Evolutionary conservation across 2,329 filamentous ascomycete genomes (phyloP).

Genomic region (Sporothrix luriei): DNA sequence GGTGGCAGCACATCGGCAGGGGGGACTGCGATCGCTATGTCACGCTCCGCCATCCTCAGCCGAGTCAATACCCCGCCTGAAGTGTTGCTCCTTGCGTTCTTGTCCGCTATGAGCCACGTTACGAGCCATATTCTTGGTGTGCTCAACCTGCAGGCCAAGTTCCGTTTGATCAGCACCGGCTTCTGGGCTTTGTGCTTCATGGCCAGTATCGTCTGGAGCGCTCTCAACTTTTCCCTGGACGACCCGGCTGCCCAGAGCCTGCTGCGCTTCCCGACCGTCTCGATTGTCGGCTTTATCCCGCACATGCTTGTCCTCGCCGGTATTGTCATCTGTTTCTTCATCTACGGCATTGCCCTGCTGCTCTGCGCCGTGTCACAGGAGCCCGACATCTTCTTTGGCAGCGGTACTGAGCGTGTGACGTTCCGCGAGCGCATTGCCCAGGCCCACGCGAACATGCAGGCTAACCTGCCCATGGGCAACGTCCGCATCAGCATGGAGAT

Average conservation of each 20-base stretch:
- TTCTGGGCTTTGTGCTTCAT: slow-evolving; percentile 93
- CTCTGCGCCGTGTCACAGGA: slow-evolving; percentile 64
- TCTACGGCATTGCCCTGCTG: slow-evolving; percentile 75
- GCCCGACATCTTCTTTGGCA: slow-evolving; percentile 31
- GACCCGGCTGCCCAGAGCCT: slow-evolving; percentile 66
- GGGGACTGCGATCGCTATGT: slow-evolving; percentile 54
- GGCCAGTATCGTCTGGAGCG: slow-evolving; percentile 77
- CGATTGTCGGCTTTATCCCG: slow-evolving; percentile 91
- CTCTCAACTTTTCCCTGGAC: slow-evolving; percentile 63
- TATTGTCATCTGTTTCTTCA: slow-evolving; percentile 71
- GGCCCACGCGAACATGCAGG: slow-evolving; percentile 88
- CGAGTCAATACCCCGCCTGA: slow-evolving; percentile 88
- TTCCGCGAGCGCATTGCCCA: slow-evolving; percentile 64
- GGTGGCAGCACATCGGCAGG: slow-evolving; percentile 28
- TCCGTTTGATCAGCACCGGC: slow-evolving; percentile 81
- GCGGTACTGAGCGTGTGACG: slow-evolving; percentile 39
- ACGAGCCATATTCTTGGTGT: slow-evolving; percentile 82
- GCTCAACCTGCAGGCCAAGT: slow-evolving; percentile 74
- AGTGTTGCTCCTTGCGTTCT: slow-evolving; percentile 78
- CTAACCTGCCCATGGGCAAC: slow-evolving; percentile 80
- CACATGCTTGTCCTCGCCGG: slow-evolving; percentile 85
- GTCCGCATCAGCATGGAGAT: slow-evolving; percentile 82
- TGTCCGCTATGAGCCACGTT: slow-evolving; percentile 88
- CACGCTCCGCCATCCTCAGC: slow-evolving; percentile 68
- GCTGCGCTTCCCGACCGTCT: slow-evolving; percentile 88